phyloP scores from a whole-genome alignment of 1,284 basidiomycete genomes.

The Apiotrichum mycotoxinovorans region DNA sequence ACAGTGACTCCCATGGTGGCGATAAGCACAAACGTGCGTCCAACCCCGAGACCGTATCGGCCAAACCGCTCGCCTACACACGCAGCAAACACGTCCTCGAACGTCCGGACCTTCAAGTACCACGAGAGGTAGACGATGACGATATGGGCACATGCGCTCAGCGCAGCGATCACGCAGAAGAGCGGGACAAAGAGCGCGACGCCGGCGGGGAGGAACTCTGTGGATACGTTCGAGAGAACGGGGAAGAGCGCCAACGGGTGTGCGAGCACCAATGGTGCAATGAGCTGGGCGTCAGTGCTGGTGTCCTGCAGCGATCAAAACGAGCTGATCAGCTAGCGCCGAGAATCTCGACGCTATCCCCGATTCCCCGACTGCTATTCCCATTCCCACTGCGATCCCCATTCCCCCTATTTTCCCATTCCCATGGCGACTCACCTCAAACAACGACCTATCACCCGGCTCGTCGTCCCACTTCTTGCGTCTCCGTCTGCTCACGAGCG shows the following conservation, averaged over 20 bases:
- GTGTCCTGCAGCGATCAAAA: too few relatives aligned
- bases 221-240: conserved; percentile 40
- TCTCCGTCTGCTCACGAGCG: conserved; percentile 14
- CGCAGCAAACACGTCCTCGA: conserved; percentile 47
- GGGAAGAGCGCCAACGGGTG: conserved; percentile 48
- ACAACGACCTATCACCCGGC: conserved; percentile 12
- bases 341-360: too few relatives aligned
- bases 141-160: conserved; percentile 48
- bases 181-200: conserved; percentile 48
- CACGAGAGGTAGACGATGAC: conserved; percentile 50
- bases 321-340: too few relatives aligned
- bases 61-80: conserved; percentile 38
- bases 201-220: conserved; percentile 48
- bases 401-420: not conserved
- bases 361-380: too few relatives aligned
- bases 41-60: conserved; percentile 36
- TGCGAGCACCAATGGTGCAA: conserved; percentile 45
- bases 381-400: too few relatives aligned
- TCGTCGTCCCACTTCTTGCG: conserved; percentile 14
- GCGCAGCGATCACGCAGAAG: conserved; percentile 36
- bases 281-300: conserved; percentile 32
- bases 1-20: conserved; percentile 38
- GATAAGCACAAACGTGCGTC: conserved; percentile 35
- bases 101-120: conserved; percentile 49
- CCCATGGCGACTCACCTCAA: conserved; percentile 9